Evolutionary conservation across 2,329 filamentous ascomycete genomes (phyloP), one percentile per base, ranked within the genome.

Genomic region (Ceratocystis huliohia): DNA sequence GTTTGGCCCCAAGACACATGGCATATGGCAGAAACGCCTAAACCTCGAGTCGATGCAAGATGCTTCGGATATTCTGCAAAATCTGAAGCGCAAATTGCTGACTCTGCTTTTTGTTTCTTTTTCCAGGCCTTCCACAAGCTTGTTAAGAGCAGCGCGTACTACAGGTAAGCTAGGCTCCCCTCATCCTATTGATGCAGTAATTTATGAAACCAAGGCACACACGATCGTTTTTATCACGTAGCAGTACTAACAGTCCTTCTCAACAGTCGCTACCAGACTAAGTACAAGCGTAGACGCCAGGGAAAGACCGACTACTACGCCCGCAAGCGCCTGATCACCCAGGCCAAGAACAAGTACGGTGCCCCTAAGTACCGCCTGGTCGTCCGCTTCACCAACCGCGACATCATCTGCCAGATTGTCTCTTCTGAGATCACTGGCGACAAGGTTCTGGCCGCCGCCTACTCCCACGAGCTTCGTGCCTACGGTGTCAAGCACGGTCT

Each of bases 281-380:
- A 99, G 88, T 99, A 96, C 89, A 94, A 91, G 85, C 92, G 94
- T 79, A 88, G 94, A 81, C 87, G 90, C 73, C 78, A 88, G 76
- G 94, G 94, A 78, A 99, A 99, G 89, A 99, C 94, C 83, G 94
- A 99, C 80, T 99, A 99, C 91, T 97, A 96, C 81, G 94, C 94
- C 78, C 93, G 94, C 80, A 97, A 97, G 90, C 89, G 94, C 77
- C 86, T 99, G 80, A 94, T 97, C 85, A 92, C 91, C 84, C 94
- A 99, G 86, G 94, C 94, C 83, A 99, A 97, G 91, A 99, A 99
- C 91, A 99, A 99, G 89, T 99, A 97, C 89, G 96, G 96, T 83
- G 89, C 94, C 71, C 94, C 94, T 81, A 99, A 99, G 87, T 97
- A 99, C 88, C 90, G 94, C 77, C 88, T 99, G 77, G 94, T 99